Evolutionary conservation across 108 stramenopile species (phyloP).

Genomic region (Phaeodactylum tricornutum): DNA sequence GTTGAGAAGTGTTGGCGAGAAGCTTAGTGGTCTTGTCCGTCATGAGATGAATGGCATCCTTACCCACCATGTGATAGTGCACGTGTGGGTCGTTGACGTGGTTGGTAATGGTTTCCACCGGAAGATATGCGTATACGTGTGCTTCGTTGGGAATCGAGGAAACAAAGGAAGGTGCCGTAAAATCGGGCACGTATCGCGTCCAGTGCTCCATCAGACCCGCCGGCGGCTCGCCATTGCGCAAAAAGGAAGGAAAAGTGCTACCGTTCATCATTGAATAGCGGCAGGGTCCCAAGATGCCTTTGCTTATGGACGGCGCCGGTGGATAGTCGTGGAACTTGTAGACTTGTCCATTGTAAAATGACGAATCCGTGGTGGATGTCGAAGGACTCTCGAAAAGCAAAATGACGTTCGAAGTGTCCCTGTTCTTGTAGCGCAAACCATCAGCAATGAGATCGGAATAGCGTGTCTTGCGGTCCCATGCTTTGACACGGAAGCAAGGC

Average conservation of each 20-base stretch:
- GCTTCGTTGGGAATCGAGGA: slow-evolving; percentile 1
- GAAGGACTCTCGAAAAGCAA: slow-evolving; percentile 21
- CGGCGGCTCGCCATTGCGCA: slow-evolving; percentile 8
- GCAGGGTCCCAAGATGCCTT: slow-evolving; percentile 11
- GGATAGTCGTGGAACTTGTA: slow-evolving; percentile 13
- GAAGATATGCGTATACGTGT: slow-evolving; percentile 16
- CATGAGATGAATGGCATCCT: slow-evolving; percentile 18
- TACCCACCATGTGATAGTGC: slow-evolving; percentile 20
- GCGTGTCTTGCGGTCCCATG: background rate
- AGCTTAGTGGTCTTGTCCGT: slow-evolving; percentile 16
- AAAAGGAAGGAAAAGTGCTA: slow-evolving; percentile 5
- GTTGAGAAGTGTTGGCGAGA: slow-evolving; percentile 4
- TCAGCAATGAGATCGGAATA: background rate
- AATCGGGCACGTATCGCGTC: slow-evolving; percentile 3
- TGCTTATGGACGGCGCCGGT: slow-evolving; percentile 1
- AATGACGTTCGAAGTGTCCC: slow-evolving; percentile 1
- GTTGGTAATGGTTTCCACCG: slow-evolving; percentile 6
- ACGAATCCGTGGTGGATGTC: background rate
- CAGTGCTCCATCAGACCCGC: slow-evolving; percentile 16
- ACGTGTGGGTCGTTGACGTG: slow-evolving; percentile 19
- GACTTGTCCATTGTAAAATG: slow-evolving; percentile 9
- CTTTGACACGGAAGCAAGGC: background rate
- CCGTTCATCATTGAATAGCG: slow-evolving; percentile 16
- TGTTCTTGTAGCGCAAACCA: background rate
- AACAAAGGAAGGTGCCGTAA: slow-evolving; percentile 10